Evolutionary conservation across 2,329 filamentous ascomycete genomes (phyloP), one percentile per base, ranked within the genome.

Genomic region (Penicillium glabrum): DNA sequence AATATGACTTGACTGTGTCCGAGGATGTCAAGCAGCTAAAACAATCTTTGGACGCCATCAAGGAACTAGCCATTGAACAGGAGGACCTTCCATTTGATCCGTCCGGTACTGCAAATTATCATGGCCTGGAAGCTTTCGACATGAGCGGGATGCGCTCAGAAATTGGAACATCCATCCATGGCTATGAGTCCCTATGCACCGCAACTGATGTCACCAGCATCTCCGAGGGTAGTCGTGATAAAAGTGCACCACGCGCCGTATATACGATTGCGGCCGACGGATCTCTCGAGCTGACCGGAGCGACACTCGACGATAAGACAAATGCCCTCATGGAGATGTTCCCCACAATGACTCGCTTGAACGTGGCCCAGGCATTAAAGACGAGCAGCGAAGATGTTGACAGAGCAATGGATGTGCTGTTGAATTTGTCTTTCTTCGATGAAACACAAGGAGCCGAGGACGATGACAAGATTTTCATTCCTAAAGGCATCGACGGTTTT

Each of bases 401-500:
- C 56, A 80, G 81, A 14, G 86, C 91, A 1, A 86, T 96, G 60
- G 91, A 96, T 65, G 86, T 91, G 57, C 78, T 98, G 13, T 82
- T 97, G 31, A 96, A 89, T 62, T 81, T 91, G 14, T 86, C 89
- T 21, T 91, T 88, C 67, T 86, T 97, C 5, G 86, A 91, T 56
- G 85, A 91, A 55, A 82, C 80, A 1, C 83, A 83, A 0, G 79
- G 84, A 53, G 79, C 83, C 16, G 75, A 74, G 37, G 76, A 80
- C 3, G 76, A 72, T 2, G 71, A 74, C 46, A 76, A 73, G 33
- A 72, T 77, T 19, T 67, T 77, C 5, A 70, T 78, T 1, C 78
- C 81, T 1, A 93, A 89, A 69, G 90, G 92, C 0, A 80, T 97
- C n/a, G 91, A 97, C 56, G 91, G 85, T 0, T 96, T 96, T 69